Percentiles rank a stretch among this genome's conserved stretches.
Conservation (phyloP, 306 rosid genomes). For the Boehmeria nivea region DNA sequence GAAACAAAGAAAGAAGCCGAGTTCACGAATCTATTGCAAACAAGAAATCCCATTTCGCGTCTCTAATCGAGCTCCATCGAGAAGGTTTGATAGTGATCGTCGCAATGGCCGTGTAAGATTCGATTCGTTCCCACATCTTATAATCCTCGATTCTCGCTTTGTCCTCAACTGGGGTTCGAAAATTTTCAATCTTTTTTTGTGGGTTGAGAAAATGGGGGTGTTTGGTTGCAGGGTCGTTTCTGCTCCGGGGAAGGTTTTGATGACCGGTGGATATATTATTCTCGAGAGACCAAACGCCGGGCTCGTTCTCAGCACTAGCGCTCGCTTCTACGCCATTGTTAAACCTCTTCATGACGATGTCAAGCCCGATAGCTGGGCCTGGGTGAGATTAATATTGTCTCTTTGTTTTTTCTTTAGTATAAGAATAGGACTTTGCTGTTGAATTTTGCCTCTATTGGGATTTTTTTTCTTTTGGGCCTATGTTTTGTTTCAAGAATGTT, state of each 20-base stretch:
- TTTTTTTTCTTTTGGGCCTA: background rate
- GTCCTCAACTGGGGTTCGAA: too few relatives aligned
- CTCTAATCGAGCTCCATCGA: too few relatives aligned
- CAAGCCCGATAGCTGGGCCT: slow-evolving; percentile 61
- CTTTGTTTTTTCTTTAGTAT: too few relatives aligned
- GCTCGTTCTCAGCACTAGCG: slow-evolving; percentile 19
- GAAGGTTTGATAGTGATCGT: too few relatives aligned
- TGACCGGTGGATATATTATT: slow-evolving; percentile 20
- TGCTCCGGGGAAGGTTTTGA: slow-evolving; percentile 25
- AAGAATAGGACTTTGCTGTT: too few relatives aligned
- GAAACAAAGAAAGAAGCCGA: too few relatives aligned
- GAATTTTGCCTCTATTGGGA: background rate
- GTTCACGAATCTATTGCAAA: too few relatives aligned
- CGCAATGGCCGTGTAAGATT: background rate
- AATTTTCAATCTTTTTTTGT: background rate
- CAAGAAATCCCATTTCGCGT: too few relatives aligned
- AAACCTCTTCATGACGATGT: slow-evolving; percentile 50
- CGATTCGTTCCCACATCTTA: background rate
- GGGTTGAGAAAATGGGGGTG: background rate
- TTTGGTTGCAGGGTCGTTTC: slow-evolving; percentile 14
- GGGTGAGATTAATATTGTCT: slow-evolving; percentile 40
- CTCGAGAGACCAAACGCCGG: slow-evolving; percentile 19
- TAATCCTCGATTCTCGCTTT: too few relatives aligned
- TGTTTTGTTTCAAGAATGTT: background rate
- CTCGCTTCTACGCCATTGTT: slow-evolving; percentile 25